Evolutionary conservation across 108 stramenopile species (phyloP), one percentile per base, ranked within the genome.

Genomic region (Cyclotella choctawhatcheeana): DNA sequence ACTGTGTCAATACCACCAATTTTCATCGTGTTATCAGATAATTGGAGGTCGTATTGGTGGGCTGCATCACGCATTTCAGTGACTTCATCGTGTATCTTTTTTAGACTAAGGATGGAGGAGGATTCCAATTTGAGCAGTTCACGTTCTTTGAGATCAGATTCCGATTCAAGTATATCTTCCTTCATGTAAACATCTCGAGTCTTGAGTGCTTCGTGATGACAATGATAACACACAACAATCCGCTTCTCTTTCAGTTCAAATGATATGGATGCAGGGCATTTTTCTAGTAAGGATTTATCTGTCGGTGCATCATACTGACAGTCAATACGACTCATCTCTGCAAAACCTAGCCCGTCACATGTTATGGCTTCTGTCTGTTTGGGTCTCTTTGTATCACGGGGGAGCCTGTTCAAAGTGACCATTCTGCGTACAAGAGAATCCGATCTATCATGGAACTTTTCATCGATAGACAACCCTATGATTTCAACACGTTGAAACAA

Each of bases 81-180:
- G 66, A 85, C 82, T 51, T 89, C 88, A 37, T 67, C 37, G 53
- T 86, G 83, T n/a, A 50, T 43, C 13, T 64, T 58, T 72, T 84
- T 67, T 20, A 84, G 64, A 33, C 26, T 68, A 10, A 61, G 66
- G 61, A 88, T 82, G 40, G 80, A 78, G 21, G 81, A 73, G 43
- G 64, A 67, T 68, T 90, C 84, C 14, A 80, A 64, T n/a, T 54
- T 24, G 10, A 83, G 59, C 22, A 82, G 67, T 17, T 78, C 71
- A 18, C 61, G 53, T 37, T 72, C 29, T 10, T 4, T 54, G 5
- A 27, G n/a, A n/a, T n/a, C 44, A 26, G 33, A 45, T 21, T 64
- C 44, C 2, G 27, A 25, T 65, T 82, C 67, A 77, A 62, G 13
- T 63, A 30, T 20, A n/a, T 64, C 44, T 52, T 63, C 48, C 29